These are phyloP conservation scores for Lizanozyma gosingica DNA, from an alignment of 1,139 yeast genomes.

Conservation along the genomic window DNA sequence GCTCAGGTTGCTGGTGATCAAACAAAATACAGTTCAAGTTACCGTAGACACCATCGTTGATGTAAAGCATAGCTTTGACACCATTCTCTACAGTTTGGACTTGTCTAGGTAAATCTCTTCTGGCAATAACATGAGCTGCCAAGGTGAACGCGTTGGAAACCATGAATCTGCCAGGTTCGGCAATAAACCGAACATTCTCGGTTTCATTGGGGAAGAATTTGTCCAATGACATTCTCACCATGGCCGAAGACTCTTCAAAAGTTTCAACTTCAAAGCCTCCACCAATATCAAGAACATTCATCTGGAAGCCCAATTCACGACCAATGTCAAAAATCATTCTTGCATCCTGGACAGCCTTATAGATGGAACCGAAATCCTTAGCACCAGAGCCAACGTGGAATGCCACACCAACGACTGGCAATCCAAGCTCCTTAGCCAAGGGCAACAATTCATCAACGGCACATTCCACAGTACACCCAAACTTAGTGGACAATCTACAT, in stretches of 20 bases:
- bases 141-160: constrained; percentile 82
- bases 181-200: constrained; percentile 49
- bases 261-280: constrained; percentile 80
- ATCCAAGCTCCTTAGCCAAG: constrained; percentile 50
- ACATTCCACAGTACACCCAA: constrained; percentile 63
- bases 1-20: constrained; percentile 80
- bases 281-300: constrained; percentile 73
- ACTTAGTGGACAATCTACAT: constrained; percentile 82
- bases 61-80: constrained; percentile 47
- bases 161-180: constrained; percentile 92
- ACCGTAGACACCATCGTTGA: constrained; percentile 94
- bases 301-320: constrained; percentile 31
- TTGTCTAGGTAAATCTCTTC: constrained; percentile 37
- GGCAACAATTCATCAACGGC: constrained; percentile 49
- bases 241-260: constrained; percentile 53
- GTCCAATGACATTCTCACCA: constrained; percentile 49
- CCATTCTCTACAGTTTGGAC: constrained; percentile 15
- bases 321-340: constrained; percentile 61
- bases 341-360: constrained; percentile 68
- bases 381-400: constrained; percentile 98
- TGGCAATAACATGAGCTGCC: constrained; percentile 79
- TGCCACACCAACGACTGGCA: constrained; percentile 75
- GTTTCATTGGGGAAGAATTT: constrained; percentile 44
- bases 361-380: constrained; percentile 58
- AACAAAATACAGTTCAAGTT: constrained; percentile 88